Base-by-base conservation (phyloP, 192 early-diverging fungal genomes). In the Podila minutissima region DNA sequence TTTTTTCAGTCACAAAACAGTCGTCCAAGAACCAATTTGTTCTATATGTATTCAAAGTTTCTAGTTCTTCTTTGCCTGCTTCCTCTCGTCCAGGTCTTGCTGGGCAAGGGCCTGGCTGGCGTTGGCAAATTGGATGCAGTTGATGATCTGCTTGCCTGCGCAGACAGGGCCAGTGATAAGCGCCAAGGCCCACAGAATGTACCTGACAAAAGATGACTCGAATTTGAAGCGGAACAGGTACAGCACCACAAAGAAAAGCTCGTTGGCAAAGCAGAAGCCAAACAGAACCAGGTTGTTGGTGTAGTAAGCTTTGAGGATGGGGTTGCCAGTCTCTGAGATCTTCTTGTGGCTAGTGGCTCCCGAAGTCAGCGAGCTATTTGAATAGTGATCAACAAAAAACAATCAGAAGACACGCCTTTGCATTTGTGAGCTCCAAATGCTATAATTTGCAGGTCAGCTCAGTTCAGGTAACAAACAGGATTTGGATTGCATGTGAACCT, bases 291-390 rank as follows among this genome's bases (percentile, higher is more conserved):
- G 73, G 65, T 93, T 95, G 87, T 96, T 93, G 41, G 91, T 94
- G 83, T 99, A 99, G 82, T 99, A 99, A 6, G 94, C 89, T 17
- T 90, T 88, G 64, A 99, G 86, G 22, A 96, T 88, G 78, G 86
- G 88, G 76, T 94, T 96, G 41, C 91, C 88, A 9, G 87, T 78
- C 22, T 89, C 86, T 62, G 91, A 89, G 64, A 99, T 91, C 53
- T 91, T 86, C 82, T 99, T 99, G 85, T 99, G 98, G 76, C 94
- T 96, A 7, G 90, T 87, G 33, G 90, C 84, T 72, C 98, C 98
- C 5, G 91, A 89, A 12, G 91, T 91, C 66, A 98, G 85, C 28
- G 96, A 94, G 64, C 91, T 92, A 75, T 31, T 57, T 22, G 46
- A 26, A 8, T 31, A 46, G 20, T 31, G 59, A 46, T 37, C 35